Evolutionary conservation across 768 basidiomycete species (phyloP), one percentile per base, ranked within the genome.

Genomic region (Podaxis sp.): DNA sequence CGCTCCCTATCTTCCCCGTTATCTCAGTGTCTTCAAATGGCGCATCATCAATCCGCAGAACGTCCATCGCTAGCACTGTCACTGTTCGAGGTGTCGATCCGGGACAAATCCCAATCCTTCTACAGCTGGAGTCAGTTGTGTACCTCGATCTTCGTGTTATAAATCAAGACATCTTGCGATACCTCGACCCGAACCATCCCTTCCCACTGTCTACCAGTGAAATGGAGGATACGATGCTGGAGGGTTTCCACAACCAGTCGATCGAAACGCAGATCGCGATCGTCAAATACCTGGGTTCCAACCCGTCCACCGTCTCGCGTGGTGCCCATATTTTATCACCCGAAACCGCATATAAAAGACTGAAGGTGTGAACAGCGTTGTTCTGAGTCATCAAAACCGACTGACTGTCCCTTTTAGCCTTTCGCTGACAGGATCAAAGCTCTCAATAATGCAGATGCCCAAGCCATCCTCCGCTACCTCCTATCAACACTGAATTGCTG

Each of bases 401-500:
- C 12, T n/a, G 24, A 51, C 38, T 59, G 19, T 52, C 15, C 1
- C 9, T 51, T 33, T 38, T 26, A 62, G 61, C 17, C 24, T 44
- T 40, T 51, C 15, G 4, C 15, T 15, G 13, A 17, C 15, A 26
- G 40, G 15, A 2, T 60, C 15, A 6, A 17, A 11, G 38, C 46
- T 5, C 53, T 49, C 8, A 11, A 28, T 24, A 42, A 51, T 19
- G 44, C 44, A 1, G 66, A 67, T 22, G 55, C 63, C 11, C 24
- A 48, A 0, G 42, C 57, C 4, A 60, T 79, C 26, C 65, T 73
- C 9, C 62, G 63, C 3, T 83, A 80, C 63, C 71, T 82, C 0
- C 66, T 82, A 2, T 76, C 75, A 0, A 69, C 70, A 0, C 55
- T 65, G 0, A 66, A 77, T 28, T 52, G 80, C 15, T 60, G 61